Conservation (phyloP, 306 rosid genomes). For the Glycine tomentella region DNA sequence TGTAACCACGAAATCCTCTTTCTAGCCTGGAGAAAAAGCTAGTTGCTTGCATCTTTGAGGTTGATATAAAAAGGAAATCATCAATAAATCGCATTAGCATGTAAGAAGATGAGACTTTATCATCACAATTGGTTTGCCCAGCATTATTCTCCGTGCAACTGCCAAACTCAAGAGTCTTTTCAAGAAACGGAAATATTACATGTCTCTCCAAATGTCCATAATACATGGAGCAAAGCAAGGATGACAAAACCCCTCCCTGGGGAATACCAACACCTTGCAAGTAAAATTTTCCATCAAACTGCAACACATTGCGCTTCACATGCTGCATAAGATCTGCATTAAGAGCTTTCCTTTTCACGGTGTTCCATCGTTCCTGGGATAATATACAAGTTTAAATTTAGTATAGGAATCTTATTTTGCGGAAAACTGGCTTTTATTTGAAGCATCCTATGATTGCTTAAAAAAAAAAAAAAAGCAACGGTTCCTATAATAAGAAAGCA, state of each 20-base stretch:
- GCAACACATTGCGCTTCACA: slow-evolving; percentile 79
- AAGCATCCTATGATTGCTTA: too few relatives aligned
- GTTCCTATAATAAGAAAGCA: too few relatives aligned
- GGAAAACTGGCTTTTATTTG: too few relatives aligned
- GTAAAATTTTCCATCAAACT: slow-evolving; percentile 72
- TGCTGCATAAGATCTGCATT: slow-evolving; percentile 62
- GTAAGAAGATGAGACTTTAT: slow-evolving; percentile 46
- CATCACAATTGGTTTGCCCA: slow-evolving; percentile 39
- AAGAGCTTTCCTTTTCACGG: slow-evolving; percentile 55
- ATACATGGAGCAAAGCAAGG: slow-evolving; percentile 86
- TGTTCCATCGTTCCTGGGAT: slow-evolving; percentile 57
- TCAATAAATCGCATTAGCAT: slow-evolving; percentile 71
- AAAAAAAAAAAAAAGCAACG: too few relatives aligned
- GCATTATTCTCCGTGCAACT: slow-evolving; percentile 44
- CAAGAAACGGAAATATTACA: slow-evolving; percentile 77
- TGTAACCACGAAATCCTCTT: slow-evolving; percentile 83
- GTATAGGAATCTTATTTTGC: not conserved
- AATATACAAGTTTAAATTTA: slow-evolving; percentile 37
- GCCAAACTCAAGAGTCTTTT: slow-evolving; percentile 53
- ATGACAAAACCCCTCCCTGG: slow-evolving; percentile 89
- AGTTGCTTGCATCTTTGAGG: slow-evolving; percentile 79
- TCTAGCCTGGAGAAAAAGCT: slow-evolving; percentile 69
- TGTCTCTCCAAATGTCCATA: slow-evolving; percentile 77
- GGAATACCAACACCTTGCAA: slow-evolving; percentile 85
- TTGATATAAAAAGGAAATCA: slow-evolving; percentile 82